A percentile compares a stretch with the other conserved stretches of the same genome.
These are phyloP conservation scores for Leptographium galeiforme DNA, from an alignment of 2,329 filamentous ascomycete genomes.

Conservation along the genomic window DNA sequence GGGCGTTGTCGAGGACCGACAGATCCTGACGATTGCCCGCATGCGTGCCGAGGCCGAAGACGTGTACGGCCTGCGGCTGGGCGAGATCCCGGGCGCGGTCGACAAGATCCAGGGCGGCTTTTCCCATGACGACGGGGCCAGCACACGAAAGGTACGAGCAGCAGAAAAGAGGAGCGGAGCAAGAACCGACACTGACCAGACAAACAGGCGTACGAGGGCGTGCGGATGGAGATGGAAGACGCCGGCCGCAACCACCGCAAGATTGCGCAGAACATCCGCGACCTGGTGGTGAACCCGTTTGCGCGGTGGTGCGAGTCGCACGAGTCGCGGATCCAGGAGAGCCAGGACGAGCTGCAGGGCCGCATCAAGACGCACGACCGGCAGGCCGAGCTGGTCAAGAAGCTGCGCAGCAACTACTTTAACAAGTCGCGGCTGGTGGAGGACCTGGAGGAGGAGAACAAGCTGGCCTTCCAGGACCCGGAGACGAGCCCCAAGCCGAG, in stretches of 20 bases:
- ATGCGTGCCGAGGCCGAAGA: constrained; percentile 96
- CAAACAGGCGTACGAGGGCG: constrained; percentile 79
- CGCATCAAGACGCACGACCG: constrained; percentile 89
- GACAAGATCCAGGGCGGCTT: constrained; percentile 80
- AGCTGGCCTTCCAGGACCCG: constrained; percentile 89
- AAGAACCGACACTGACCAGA: too few species aligned
- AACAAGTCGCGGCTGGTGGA: constrained; percentile 96
- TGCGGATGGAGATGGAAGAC: constrained; percentile 84
- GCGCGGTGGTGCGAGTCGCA: constrained; percentile 93
- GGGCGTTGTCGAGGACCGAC: constrained; percentile 87
- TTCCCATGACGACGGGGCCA: constrained; percentile 83
- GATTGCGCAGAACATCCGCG: constrained; percentile 90
- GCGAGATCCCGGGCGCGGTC: constrained; percentile 67
- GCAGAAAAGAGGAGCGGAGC: too few species aligned
- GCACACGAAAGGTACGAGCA: constrained; percentile 92
- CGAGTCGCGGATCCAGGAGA: constrained; percentile 78
- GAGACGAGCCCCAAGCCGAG: constrained; percentile 50
- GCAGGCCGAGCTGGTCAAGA: constrained; percentile 81
- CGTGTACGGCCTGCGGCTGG: constrained; percentile 65
- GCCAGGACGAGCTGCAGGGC: constrained; percentile 82
- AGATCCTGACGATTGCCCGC: constrained; percentile 79
- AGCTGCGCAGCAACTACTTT: constrained; percentile 91
- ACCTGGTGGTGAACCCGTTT: constrained; percentile 90
- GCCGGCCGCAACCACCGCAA: constrained; percentile 83
- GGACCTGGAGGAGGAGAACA: constrained; percentile 96